Evolutionary conservation across 192 early-diverging fungal species (phyloP), one percentile per base, ranked within the genome.

Genomic region (Neocallimastix lanati): DNA sequence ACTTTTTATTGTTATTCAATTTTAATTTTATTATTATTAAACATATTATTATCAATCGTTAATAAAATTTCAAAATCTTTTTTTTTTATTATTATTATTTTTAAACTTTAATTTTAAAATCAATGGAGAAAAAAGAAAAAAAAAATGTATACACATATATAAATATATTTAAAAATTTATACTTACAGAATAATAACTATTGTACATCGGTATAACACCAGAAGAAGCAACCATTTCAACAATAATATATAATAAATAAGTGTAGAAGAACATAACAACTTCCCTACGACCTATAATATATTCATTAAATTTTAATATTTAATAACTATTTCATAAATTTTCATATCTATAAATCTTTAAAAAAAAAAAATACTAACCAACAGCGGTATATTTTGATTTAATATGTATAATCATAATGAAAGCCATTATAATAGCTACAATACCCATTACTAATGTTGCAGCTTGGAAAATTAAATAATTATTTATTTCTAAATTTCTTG

Each of bases 321-420:
- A 33, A 33, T 33, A 33, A 33, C 11, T 33, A 33, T 6, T 33
- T 33, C 11, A 33, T 33, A 3, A n/a, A 6, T 33, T 33, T 33
- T 33, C 3, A 33, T 33, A 33, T 33, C 30, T 81, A 28, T 27
- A 7, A 28, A 83, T 28, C 38, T n/a, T 80, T 15, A 76, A 25
- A 35, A 28, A 21, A 18, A 80, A 28, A 28, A 78, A n/a, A 29
- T 78, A 84, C 90, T 81, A 83, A 93, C 93, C 97, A n/a, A 99
- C 95, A 37, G 97, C 97, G 29, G 97, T 99, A 86, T 97, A 98
- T 87, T 99, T 99, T 76, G 93, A 93, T 80, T 92, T 93, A 84
- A 99, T 94, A 85, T 99, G 97, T 81, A 93, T 93, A 84, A 99
- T 98, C 97, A 99, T 99, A 83, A 97, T 96, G 77, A 91, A 85